phyloP scores from a whole-genome alignment of 805 yeast species.

The Myxozyma vanderwaltii region DNA sequence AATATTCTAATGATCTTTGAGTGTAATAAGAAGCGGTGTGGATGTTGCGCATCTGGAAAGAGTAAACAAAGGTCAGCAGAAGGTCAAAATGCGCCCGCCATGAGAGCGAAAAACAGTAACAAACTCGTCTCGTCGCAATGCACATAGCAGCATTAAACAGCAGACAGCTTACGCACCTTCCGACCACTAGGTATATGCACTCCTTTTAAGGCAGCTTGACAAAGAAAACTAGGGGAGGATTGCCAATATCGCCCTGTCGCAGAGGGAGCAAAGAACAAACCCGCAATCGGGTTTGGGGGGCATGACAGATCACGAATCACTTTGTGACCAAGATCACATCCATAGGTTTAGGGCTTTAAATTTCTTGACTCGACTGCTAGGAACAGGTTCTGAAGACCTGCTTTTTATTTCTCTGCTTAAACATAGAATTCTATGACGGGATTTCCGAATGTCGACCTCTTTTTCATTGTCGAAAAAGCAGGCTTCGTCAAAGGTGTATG shows the following conservation, averaged over 20 bases:
- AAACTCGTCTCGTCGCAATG: too few relatives aligned
- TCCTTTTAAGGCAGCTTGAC: too few relatives aligned
- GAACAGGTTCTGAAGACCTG: too few relatives aligned
- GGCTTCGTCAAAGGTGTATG: constrained; percentile 27
- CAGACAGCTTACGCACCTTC: background rate
- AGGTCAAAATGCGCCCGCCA: too few relatives aligned
- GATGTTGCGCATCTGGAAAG: constrained; percentile 9
- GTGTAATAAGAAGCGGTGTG: background rate
- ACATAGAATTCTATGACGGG: background rate
- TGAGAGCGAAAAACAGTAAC: too few relatives aligned
- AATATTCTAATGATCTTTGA: background rate
- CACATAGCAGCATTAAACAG: background rate
- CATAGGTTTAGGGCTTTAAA: constrained; percentile 11
- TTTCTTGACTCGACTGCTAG: too few relatives aligned
- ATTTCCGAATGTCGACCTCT: constrained; percentile 27
- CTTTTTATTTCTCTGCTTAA: too few relatives aligned
- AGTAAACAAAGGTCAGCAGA: background rate
- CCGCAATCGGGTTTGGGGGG: background rate
- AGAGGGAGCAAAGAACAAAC: background rate
- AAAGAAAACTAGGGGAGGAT: too few relatives aligned
- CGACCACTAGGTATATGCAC: too few relatives aligned
- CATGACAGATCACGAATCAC: background rate
- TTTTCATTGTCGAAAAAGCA: constrained; percentile 17
- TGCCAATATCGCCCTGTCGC: too few relatives aligned
- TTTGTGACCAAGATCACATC: background rate